Percentiles rank a stretch among this genome's conserved stretches.
Conservation (phyloP, 257 asterid species). For the Cordia subcordata region DNA sequence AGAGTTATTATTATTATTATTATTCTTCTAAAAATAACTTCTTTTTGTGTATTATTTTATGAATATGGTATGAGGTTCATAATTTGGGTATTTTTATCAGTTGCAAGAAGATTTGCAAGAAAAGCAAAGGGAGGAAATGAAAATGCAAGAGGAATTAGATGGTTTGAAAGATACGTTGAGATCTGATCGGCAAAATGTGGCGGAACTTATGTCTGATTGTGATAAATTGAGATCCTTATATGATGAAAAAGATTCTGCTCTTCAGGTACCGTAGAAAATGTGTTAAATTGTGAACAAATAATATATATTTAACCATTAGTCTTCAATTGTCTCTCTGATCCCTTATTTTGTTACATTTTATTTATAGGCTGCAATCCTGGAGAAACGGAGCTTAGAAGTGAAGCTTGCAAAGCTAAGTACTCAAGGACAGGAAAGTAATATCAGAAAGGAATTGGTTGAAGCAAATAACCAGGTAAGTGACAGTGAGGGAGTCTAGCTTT, state of each 20-base stretch:
- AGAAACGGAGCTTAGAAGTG: constrained; percentile 66
- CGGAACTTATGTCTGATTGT: constrained; percentile 53
- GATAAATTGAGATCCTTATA: constrained; percentile 60
- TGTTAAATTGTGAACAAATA: constrained; percentile 5
- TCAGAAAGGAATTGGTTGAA: constrained; percentile 59
- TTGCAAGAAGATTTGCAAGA: constrained; percentile 70
- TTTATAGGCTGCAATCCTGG: constrained; percentile 55
- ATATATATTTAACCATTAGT: constrained; percentile 2
- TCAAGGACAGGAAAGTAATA: constrained; percentile 65
- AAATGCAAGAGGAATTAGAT: constrained; percentile 63
- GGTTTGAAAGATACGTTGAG: constrained; percentile 46
- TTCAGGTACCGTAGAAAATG: constrained; percentile 48
- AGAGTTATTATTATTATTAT: not conserved
- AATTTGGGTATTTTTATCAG: constrained; percentile 33
- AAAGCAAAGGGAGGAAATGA: constrained; percentile 58
- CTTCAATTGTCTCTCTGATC: constrained; percentile 12
- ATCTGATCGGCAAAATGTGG: constrained; percentile 68
- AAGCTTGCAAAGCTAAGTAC: constrained; percentile 57
- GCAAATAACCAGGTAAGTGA: constrained; percentile 73
- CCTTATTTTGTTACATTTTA: constrained; percentile 24
- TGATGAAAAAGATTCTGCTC: constrained; percentile 68
- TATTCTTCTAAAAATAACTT: not conserved
- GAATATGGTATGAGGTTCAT: not conserved
- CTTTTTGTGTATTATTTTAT: not conserved
- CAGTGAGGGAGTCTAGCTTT: constrained; percentile 3